Conservation (phyloP, 1,284 basidiomycete species). For the Heterobasidion parviporum region DNA sequence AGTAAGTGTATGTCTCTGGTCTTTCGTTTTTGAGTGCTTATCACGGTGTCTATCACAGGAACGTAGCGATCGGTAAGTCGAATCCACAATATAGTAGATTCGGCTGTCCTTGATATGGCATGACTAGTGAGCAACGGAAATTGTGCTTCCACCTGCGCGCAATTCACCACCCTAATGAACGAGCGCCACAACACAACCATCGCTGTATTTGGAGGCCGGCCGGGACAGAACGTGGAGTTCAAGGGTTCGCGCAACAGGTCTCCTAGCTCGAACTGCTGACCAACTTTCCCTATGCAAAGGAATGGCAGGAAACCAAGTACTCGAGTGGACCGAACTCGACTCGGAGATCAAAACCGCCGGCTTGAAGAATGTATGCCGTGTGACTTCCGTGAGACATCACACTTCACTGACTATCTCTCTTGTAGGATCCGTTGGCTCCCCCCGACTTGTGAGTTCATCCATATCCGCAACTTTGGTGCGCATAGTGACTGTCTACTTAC, state of each 20-base stretch:
- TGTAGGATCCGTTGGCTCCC: conserved; percentile 50
- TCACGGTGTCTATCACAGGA: conserved; percentile 21
- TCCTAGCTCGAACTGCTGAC: background rate
- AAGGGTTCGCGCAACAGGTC: conserved; percentile 31
- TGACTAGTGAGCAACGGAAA: conserved; percentile 33
- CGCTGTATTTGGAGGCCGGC: conserved; percentile 54
- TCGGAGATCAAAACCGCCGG: conserved; percentile 57
- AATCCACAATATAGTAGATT: background rate
- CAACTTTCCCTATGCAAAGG: conserved; percentile 20
- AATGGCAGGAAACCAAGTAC: conserved; percentile 59
- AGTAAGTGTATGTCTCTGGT: background rate
- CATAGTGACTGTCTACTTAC: background rate
- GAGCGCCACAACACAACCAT: conserved; percentile 49
- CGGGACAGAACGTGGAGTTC: conserved; percentile 41
- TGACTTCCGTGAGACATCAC: background rate
- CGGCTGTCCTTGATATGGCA: conserved; percentile 1
- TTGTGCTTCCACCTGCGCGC: conserved; percentile 59
- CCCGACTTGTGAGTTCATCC: conserved; percentile 39
- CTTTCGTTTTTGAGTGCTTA: background rate
- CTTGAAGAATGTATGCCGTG: conserved; percentile 37
- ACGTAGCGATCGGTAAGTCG: conserved; percentile 40
- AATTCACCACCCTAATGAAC: conserved; percentile 57
- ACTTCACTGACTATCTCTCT: background rate
- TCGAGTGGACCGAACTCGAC: conserved; percentile 57
- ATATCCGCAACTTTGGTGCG: too few species aligned